Conservation (phyloP, 2,329 filamentous ascomycete species). For the Chaetomium strumarium region DNA sequence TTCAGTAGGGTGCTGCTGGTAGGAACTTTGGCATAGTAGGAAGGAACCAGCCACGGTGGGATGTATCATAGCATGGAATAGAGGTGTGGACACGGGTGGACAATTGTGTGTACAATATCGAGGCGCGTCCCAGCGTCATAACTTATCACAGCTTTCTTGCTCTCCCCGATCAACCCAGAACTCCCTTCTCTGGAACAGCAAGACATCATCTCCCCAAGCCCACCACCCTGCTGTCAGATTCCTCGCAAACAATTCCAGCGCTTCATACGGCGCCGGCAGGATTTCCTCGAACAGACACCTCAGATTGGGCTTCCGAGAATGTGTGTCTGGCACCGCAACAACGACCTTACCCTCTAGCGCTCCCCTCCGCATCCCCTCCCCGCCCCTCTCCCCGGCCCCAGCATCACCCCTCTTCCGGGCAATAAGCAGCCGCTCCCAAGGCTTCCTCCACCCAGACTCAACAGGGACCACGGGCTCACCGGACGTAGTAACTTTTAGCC, state of each 20-base stretch:
- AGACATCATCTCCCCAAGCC: constrained; percentile 69
- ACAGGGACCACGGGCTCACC: constrained; percentile 61
- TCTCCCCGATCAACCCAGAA: constrained; percentile 38
- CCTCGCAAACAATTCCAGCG: constrained; percentile 72
- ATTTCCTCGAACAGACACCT: constrained; percentile 52
- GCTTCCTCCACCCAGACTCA: constrained; percentile 61
- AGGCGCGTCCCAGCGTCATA: neutral
- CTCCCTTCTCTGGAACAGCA: constrained; percentile 59
- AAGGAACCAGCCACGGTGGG: neutral
- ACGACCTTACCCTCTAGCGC: constrained; percentile 47
- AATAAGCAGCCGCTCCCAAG: constrained; percentile 69
- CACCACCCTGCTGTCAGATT: constrained; percentile 71
- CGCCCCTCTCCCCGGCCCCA: constrained; percentile 4
- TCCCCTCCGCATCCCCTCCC: neutral
- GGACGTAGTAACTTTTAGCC: constrained; percentile 63
- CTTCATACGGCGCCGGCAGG: constrained; percentile 46
- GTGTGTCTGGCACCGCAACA: constrained; percentile 65
- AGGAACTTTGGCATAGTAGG: neutral
- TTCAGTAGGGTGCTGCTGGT: neutral
- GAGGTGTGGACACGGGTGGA: neutral
- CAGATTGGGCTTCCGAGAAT: constrained; percentile 73
- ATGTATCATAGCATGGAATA: constrained; percentile 19
- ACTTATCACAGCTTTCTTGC: constrained; percentile 2
- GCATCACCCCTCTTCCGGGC: constrained; percentile 39
- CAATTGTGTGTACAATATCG: constrained; percentile 20